These are phyloP conservation scores for Globisporangium yorkense DNA, from an alignment of 352 stramenopile species.

Conservation along the genomic window DNA sequence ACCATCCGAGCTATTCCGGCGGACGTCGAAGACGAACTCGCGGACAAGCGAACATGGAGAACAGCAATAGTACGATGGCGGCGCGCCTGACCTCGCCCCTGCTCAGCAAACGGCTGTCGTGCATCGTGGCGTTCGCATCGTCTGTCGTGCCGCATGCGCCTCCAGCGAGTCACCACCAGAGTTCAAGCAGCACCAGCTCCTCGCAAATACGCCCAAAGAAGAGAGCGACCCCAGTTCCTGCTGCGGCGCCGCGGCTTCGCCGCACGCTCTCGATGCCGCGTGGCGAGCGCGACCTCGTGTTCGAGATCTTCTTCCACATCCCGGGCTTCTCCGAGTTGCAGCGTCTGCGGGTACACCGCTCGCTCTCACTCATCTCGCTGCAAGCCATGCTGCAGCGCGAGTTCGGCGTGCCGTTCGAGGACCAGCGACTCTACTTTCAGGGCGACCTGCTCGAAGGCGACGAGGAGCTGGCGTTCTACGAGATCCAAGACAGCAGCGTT, in stretches of 20 bases:
- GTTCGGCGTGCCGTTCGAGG: constrained; percentile 48
- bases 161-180: background rate
- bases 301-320: constrained; percentile 52
- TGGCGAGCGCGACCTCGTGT: constrained; percentile 23
- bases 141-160: background rate
- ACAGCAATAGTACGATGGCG: background rate
- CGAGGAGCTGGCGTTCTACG: constrained; percentile 51
- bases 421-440: constrained; percentile 53
- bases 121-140: background rate
- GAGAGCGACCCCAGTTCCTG: background rate
- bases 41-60: background rate
- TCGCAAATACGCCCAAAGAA: too few relatives aligned
- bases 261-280: constrained; percentile 17
- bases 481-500: constrained; percentile 44
- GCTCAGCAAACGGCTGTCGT: constrained; percentile 1
- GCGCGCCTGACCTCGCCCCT: constrained; percentile 1
- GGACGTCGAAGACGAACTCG: too few relatives aligned
- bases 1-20: background rate
- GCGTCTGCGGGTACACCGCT: constrained; percentile 31
- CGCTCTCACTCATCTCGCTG: constrained; percentile 45
- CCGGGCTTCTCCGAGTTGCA: constrained; percentile 24
- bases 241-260: constrained; percentile 2
- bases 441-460: constrained; percentile 54
- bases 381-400: constrained; percentile 55
- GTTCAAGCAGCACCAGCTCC: too few relatives aligned